Evolutionary conservation across 2,329 filamentous ascomycete species (phyloP).

Genomic region (Monilinia vaccinii-corymbosi): DNA sequence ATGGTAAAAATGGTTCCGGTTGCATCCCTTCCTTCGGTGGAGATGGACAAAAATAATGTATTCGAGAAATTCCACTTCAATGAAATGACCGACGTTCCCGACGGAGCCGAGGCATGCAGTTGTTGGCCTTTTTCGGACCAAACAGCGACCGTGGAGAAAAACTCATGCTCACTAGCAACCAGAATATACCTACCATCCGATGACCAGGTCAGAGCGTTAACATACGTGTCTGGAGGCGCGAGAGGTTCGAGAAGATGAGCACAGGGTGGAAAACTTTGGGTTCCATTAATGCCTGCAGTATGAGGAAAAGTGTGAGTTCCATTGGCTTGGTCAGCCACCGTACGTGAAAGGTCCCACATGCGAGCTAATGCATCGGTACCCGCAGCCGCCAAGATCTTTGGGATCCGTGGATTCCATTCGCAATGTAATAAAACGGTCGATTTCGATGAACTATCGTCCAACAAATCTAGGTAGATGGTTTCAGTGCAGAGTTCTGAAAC

Average conservation of each 20-base stretch:
- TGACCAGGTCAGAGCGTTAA: conserved; percentile 54
- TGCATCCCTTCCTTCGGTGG: conserved; percentile 42
- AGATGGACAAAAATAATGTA: conserved; percentile 46
- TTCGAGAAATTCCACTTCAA: conserved; percentile 51
- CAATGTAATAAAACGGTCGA: conserved; percentile 53
- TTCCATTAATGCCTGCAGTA: conserved; percentile 7
- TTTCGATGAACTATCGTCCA: conserved; percentile 29
- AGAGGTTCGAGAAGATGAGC: conserved; percentile 46
- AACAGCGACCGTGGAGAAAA: conserved; percentile 42
- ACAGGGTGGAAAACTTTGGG: conserved; percentile 18
- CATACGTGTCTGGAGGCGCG: conserved; percentile 41
- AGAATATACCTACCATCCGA: conserved; percentile 47
- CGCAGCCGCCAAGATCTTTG: conserved; percentile 56
- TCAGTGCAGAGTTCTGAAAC: conserved; percentile 49
- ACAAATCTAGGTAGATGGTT: conserved; percentile 52
- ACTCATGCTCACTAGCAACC: conserved; percentile 47
- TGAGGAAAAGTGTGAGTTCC: neutral
- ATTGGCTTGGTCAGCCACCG: conserved; percentile 30
- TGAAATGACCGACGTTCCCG: conserved; percentile 53
- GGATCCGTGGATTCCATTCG: conserved; percentile 59
- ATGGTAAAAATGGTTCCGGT: conserved; percentile 46
- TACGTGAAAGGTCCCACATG: conserved; percentile 55
- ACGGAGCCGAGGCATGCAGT: conserved; percentile 45
- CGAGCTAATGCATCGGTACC: conserved; percentile 63
- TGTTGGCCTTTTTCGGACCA: conserved; percentile 45